Base-by-base conservation (phyloP, 805 yeast genomes). In the Candida saitoana region DNA sequence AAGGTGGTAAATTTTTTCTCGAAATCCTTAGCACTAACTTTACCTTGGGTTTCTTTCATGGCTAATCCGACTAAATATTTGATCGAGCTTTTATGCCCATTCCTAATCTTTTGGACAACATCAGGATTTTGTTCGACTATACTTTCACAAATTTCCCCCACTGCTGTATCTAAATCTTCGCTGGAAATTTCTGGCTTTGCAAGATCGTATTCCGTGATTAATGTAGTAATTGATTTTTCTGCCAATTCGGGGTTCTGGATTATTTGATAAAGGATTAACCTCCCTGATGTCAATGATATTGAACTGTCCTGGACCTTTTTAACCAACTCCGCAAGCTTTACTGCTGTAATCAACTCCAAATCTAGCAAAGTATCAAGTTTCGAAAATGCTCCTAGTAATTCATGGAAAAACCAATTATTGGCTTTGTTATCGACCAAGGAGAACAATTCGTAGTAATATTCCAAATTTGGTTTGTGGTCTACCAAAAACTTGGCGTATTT, bases 341-440 rank as follows among this genome's bases (percentile, higher is more conserved):
- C 43, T 0, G 76, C 68, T 0, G 80, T 61, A 1, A 69, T 35
- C 1, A 49, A 17, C 0, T 42, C 8, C 8, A 59, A 46, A 35
- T 65, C 63, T 4, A 67, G 45, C 6, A 74, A 54, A 3, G 57
- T 45, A 18, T 73, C 66, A 5, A 77, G 67, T 54, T 78, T 80
- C 5, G 79, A 71, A 45, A 87, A 67, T 11, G 78, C 67, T 0
- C 97, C 96, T 14, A 87, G 54, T 32, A 88, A 64, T 48, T 87
- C 90, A 62, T 91, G 90, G 5, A 87, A 78, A 6, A 88, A 60
- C 96, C 96, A 91, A 55, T 84, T 87, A 20, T 81, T 79, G 2
- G 79, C 80, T 32, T 67, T 46, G 44, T 69, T 78, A 6, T 37
- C 62, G 4, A 58, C 43, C 1, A 32, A 27, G 1, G 49, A 46